Conservation (phyloP, 768 basidiomycete genomes). For the Coprinopsis cinerea region DNA sequence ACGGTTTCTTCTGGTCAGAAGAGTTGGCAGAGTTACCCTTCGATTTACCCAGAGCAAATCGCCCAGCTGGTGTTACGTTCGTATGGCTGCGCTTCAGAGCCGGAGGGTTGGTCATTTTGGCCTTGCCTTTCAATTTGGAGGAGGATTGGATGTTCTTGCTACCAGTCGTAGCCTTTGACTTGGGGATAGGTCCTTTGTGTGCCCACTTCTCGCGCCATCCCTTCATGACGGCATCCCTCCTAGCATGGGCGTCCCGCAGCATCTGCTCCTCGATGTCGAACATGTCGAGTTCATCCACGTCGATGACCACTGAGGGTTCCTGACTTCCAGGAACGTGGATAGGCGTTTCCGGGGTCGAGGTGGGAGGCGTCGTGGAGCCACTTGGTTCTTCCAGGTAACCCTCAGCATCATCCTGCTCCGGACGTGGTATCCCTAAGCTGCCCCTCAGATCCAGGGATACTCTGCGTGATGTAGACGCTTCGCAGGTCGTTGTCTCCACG, state of each 20-base stretch:
- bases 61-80: conserved; percentile 39
- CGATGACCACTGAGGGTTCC: conserved; percentile 16
- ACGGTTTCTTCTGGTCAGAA: too few species aligned
- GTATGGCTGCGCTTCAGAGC: conserved; percentile 36
- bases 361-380: conserved; percentile 23
- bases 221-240: conserved; percentile 19
- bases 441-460: conserved; percentile 11
- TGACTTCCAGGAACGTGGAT: conserved; percentile 10
- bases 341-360: conserved; percentile 35
- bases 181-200: background rate
- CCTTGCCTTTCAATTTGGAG: conserved; percentile 18
- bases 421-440: background rate
- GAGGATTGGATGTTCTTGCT: background rate
- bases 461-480: background rate
- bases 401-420: background rate
- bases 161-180: background rate
- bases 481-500: background rate
- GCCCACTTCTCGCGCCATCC: conserved; percentile 22
- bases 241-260: conserved; percentile 8
- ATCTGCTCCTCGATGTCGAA: conserved; percentile 22
- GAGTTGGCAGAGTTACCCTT: background rate
- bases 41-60: conserved; percentile 21
- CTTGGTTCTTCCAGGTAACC: too few species aligned
- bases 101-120: conserved; percentile 31
- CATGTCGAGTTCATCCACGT: conserved; percentile 22